phyloP scores from a whole-genome alignment of 1,139 yeast genomes.

The Debaryomyces coudertii region DNA sequence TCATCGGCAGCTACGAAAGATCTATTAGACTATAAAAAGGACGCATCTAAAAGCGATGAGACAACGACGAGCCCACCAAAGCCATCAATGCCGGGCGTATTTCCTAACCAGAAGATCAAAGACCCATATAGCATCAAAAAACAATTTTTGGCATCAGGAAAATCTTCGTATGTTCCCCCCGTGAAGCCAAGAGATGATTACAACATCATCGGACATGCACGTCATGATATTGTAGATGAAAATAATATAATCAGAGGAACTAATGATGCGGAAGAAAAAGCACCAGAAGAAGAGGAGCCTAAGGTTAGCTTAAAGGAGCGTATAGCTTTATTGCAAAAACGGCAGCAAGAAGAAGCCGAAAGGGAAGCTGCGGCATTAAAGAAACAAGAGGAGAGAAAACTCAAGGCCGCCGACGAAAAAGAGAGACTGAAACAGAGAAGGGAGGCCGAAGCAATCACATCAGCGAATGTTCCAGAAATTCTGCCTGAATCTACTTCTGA shows the following conservation, averaged over 20 bases:
- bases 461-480: constrained; percentile 1
- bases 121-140: constrained; percentile 51
- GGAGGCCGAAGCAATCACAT: constrained; percentile 13
- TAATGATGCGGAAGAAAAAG: constrained; percentile 15
- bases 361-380: constrained; percentile 64
- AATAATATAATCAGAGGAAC: constrained; percentile 30
- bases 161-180: constrained; percentile 50
- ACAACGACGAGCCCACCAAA: constrained; percentile 15
- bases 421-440: constrained; percentile 22
- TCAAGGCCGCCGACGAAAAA: constrained; percentile 42
- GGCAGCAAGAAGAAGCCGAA: constrained; percentile 81
- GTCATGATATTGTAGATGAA: constrained; percentile 26
- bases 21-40: constrained; percentile 9
- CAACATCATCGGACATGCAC: constrained; percentile 35
- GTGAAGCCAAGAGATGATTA: constrained; percentile 47
- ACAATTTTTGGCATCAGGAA: constrained; percentile 45
- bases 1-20: not conserved
- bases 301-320: constrained; percentile 84
- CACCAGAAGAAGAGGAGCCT: constrained; percentile 57
- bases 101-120: constrained; percentile 32
- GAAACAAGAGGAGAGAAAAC: constrained; percentile 59
- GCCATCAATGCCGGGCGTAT: constrained; percentile 28
- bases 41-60: constrained; percentile 11
- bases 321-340: constrained; percentile 79
- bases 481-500: constrained; percentile 10